A percentile compares a stretch with the other conserved stretches of the same genome.
Evolutionary conservation across 441 rosid species (phyloP).

Genomic region (Croton laevigatus): DNA sequence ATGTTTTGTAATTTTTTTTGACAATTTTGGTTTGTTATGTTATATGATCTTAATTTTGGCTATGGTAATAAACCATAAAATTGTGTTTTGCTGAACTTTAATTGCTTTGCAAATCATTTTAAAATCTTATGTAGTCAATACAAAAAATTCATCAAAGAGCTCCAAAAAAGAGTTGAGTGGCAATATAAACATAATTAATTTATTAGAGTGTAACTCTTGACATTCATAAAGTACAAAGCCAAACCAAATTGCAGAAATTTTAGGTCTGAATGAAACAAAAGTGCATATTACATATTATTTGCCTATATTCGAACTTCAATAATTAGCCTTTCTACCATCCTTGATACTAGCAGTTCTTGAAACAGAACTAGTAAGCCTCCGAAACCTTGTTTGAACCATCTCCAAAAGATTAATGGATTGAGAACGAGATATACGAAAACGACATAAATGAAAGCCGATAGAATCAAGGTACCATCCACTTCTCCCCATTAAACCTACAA

Average conservation of each 20-base stretch:
- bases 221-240: background rate
- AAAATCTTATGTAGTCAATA: no score
- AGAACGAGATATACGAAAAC: conserved; percentile 30
- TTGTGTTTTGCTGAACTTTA: no score
- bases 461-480: conserved; percentile 75
- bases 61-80: no score
- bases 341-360: background rate
- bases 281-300: background rate
- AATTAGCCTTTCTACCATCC: conserved; percentile 7
- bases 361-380: conserved; percentile 41
- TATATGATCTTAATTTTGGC: no score
- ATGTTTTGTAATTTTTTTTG: no score
- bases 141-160: no score
- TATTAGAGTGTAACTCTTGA: no score
- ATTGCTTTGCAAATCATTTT: no score
- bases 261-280: background rate
- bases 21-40: no score
- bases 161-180: no score
- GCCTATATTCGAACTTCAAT: background rate
- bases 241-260: background rate
- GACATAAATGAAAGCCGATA: conserved; percentile 54
- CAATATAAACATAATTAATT: no score
- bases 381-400: conserved; percentile 45
- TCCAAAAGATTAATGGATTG: conserved; percentile 46
- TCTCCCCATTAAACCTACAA: conserved; percentile 69